phyloP scores from a whole-genome alignment of 768 basidiomycete species.

The Suillus weaverae region DNA sequence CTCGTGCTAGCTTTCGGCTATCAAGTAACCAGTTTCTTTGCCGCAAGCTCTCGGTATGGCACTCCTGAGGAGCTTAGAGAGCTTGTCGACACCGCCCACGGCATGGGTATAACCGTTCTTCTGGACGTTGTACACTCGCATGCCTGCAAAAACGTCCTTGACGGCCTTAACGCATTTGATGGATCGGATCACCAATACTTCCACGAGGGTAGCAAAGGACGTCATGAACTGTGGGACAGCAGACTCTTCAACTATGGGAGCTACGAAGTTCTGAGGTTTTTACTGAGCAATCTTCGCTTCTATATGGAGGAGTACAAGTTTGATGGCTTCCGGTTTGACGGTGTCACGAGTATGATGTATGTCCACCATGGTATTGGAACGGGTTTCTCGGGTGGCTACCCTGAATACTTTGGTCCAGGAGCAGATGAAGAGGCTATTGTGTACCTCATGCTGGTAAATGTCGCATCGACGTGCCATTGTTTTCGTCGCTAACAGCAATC shows the following conservation, averaged over 20 bases:
- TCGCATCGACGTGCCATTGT: background rate
- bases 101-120: slow-evolving; percentile 88
- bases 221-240: slow-evolving; percentile 97
- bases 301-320: slow-evolving; percentile 95
- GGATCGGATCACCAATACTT: slow-evolving; percentile 98
- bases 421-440: slow-evolving; percentile 89
- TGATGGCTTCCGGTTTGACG: slow-evolving; percentile 98
- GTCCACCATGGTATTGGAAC: slow-evolving; percentile 96
- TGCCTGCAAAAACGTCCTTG: slow-evolving; percentile 95
- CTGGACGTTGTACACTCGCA: slow-evolving; percentile 98
- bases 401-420: slow-evolving; percentile 90
- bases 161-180: slow-evolving; percentile 94
- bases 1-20: slow-evolving; percentile 84
- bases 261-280: slow-evolving; percentile 93
- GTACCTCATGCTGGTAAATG: slow-evolving; percentile 93
- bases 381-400: slow-evolving; percentile 97
- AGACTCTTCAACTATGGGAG: slow-evolving; percentile 95
- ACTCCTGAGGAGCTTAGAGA: slow-evolving; percentile 95
- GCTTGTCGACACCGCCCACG: slow-evolving; percentile 92
- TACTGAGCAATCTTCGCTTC: slow-evolving; percentile 92
- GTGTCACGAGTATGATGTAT: slow-evolving; percentile 99
- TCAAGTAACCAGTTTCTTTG: slow-evolving; percentile 97
- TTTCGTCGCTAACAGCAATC: slow-evolving; percentile 10
- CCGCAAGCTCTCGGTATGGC: slow-evolving; percentile 94
- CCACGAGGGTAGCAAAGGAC: slow-evolving; percentile 88